A percentile compares a stretch with the other conserved stretches of the same genome.
Evolutionary conservation across 495 filamentous ascomycete genomes (phyloP).

Genomic region (Lepidopterella palustris): DNA sequence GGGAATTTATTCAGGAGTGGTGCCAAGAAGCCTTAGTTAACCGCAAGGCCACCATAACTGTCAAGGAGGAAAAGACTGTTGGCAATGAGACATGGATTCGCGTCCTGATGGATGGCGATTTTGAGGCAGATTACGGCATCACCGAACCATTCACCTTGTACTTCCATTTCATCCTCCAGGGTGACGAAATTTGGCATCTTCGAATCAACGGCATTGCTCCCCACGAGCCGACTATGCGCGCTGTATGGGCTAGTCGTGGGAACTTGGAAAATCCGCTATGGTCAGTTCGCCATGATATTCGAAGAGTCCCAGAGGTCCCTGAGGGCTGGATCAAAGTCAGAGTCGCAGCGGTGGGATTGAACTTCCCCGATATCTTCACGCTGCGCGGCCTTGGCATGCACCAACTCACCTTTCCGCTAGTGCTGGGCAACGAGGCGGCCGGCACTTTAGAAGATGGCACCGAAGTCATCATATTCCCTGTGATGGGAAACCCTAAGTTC

Average conservation of each 20-base stretch:
- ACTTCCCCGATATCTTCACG: slow-evolving; percentile 29
- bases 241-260: slow-evolving; percentile 18
- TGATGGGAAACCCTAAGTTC: slow-evolving; percentile 25
- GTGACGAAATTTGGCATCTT: slow-evolving; percentile 10
- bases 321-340: slow-evolving; percentile 27
- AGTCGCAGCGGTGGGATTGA: slow-evolving; percentile 24
- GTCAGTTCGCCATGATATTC: slow-evolving; percentile 16
- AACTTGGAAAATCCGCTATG: slow-evolving; percentile 25
- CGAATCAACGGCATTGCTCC: slow-evolving; percentile 18
- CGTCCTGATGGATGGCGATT: slow-evolving; percentile 20
- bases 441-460: slow-evolving; percentile 30
- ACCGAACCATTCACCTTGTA: slow-evolving; percentile 25
- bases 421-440: slow-evolving; percentile 29
- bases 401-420: slow-evolving; percentile 23
- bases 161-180: slow-evolving; percentile 22
- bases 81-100: slow-evolving; percentile 6
- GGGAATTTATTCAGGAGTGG: slow-evolving; percentile 5
- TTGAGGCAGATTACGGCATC: slow-evolving; percentile 22
- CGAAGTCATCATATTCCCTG: slow-evolving; percentile 24
- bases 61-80: not conserved
- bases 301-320: slow-evolving; percentile 16
- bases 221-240: slow-evolving; percentile 25
- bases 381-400: slow-evolving; percentile 23
- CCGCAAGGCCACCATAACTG: slow-evolving; percentile 6
- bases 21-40: not conserved